These are phyloP conservation scores for Aspergillus arachidicola DNA, from an alignment of 2,329 filamentous ascomycete genomes.

Conservation along the genomic window DNA sequence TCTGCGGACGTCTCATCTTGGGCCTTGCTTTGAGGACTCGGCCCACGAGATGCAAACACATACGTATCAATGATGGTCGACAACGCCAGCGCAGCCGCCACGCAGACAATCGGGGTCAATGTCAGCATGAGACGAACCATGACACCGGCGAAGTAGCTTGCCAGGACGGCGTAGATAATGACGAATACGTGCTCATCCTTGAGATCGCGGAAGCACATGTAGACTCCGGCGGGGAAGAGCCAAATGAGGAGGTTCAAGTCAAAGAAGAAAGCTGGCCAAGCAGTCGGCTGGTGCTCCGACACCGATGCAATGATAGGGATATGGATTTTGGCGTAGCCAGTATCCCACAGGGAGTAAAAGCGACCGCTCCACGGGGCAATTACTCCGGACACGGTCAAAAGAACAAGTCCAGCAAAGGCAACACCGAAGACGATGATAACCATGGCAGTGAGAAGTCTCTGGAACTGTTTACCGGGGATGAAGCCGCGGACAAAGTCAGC, in stretches of 20 bases:
- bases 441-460: slow-evolving; percentile 78
- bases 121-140: slow-evolving; percentile 99
- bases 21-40: slow-evolving; percentile 49
- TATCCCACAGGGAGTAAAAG: slow-evolving; percentile 99
- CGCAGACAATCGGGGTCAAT: slow-evolving; percentile 92
- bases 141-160: slow-evolving; percentile 97
- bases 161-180: slow-evolving; percentile 93
- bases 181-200: slow-evolving; percentile 97
- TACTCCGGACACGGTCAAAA: slow-evolving; percentile 81
- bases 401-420: slow-evolving; percentile 73
- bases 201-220: slow-evolving; percentile 93
- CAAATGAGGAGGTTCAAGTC: slow-evolving; percentile 98
- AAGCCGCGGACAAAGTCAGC: slow-evolving; percentile 88
- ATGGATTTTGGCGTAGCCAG: slow-evolving; percentile 97
- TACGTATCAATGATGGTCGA: slow-evolving; percentile 90
- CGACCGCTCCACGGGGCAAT: slow-evolving; percentile 97
- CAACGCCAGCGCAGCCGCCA: slow-evolving; percentile 84
- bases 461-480: slow-evolving; percentile 89
- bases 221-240: slow-evolving; percentile 98
- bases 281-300: slow-evolving; percentile 97
- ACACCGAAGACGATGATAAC: slow-evolving; percentile 74
- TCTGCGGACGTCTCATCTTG: slow-evolving; percentile 39
- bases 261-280: slow-evolving; percentile 99
- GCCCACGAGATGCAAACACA: slow-evolving; percentile 66
- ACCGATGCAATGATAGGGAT: slow-evolving; percentile 99